phyloP scores from a whole-genome alignment of 345 rosid species.

The Salix dunnii region DNA sequence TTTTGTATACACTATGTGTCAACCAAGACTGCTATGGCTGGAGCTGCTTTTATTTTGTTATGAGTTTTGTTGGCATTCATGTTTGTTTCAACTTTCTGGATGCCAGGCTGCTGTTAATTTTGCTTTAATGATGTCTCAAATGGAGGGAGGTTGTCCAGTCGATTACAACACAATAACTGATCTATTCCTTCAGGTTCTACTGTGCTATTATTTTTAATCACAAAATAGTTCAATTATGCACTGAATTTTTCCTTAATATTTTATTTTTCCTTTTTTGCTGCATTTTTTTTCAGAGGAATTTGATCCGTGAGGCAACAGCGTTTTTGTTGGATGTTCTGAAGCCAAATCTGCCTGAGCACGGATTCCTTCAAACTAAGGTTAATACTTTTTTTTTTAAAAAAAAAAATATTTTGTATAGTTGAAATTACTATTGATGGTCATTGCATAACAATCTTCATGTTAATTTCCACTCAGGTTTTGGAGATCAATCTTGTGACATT shows the following conservation, averaged over 20 bases:
- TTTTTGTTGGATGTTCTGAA: constrained; percentile 86
- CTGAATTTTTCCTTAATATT: neutral
- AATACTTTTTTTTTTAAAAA: constrained; percentile 3
- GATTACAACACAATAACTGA: constrained; percentile 93
- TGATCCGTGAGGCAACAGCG: constrained; percentile 95
- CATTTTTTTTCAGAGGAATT: constrained; percentile 58
- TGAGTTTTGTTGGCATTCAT: neutral
- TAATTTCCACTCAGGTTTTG: constrained; percentile 13
- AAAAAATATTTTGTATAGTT: neutral
- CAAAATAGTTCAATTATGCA: neutral
- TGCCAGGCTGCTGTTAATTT: constrained; percentile 92
- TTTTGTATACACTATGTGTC: neutral
- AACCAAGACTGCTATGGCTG: neutral
- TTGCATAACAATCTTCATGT: neutral
- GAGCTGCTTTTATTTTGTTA: neutral
- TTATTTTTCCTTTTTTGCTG: neutral
- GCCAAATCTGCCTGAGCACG: constrained; percentile 90
- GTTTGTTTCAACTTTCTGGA: neutral
- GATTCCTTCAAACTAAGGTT: constrained; percentile 84
- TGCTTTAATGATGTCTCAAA: constrained; percentile 98
- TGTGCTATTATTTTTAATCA: neutral
- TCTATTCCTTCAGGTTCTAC: constrained; percentile 88
- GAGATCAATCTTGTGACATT: constrained; percentile 29
- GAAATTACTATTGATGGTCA: neutral
- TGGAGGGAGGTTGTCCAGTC: constrained; percentile 97